Conservation (phyloP, 1,284 basidiomycete genomes). For the Ustilago curta region DNA sequence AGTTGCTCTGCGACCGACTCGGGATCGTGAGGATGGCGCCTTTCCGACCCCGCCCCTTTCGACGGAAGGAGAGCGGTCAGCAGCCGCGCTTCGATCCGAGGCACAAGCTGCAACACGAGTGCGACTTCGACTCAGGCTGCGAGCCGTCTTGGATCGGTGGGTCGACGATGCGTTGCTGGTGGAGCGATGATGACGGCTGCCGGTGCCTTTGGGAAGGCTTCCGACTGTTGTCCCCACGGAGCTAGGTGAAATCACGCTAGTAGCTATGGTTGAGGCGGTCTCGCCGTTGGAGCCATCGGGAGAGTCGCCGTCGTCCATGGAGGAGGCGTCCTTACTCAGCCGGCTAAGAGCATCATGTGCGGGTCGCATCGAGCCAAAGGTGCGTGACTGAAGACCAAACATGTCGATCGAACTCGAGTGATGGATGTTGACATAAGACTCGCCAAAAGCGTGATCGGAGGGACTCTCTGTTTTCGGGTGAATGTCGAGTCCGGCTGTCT, state of each 20-base stretch:
- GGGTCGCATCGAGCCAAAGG: constrained; percentile 23
- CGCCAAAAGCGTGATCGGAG: constrained; percentile 30
- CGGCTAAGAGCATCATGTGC: constrained; percentile 34
- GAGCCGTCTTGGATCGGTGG: constrained; percentile 36
- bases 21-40: constrained; percentile 48
- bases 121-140: constrained; percentile 46
- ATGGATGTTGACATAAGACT: constrained; percentile 49
- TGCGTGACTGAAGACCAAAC: constrained; percentile 37
- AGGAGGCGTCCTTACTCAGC: constrained; percentile 40
- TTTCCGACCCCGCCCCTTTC: constrained; percentile 54
- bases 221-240: constrained; percentile 41
- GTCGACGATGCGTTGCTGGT: constrained; percentile 46
- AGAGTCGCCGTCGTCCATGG: constrained; percentile 54
- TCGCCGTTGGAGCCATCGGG: constrained; percentile 54
- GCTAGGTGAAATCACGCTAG: constrained; percentile 50
- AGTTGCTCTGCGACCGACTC: constrained; percentile 41
- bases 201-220: constrained; percentile 35
- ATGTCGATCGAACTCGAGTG: constrained; percentile 39
- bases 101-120: constrained; percentile 26
- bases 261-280: constrained; percentile 51
- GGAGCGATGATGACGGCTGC: constrained; percentile 36
- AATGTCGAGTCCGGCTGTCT: constrained; percentile 1
- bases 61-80: constrained; percentile 50
- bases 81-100: constrained; percentile 31
- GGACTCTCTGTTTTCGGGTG: constrained; percentile 8